A percentile compares a stretch with the other conserved stretches of the same genome.
Conservation (phyloP, 208 protist species). For the Sergeia podlipaevii region DNA sequence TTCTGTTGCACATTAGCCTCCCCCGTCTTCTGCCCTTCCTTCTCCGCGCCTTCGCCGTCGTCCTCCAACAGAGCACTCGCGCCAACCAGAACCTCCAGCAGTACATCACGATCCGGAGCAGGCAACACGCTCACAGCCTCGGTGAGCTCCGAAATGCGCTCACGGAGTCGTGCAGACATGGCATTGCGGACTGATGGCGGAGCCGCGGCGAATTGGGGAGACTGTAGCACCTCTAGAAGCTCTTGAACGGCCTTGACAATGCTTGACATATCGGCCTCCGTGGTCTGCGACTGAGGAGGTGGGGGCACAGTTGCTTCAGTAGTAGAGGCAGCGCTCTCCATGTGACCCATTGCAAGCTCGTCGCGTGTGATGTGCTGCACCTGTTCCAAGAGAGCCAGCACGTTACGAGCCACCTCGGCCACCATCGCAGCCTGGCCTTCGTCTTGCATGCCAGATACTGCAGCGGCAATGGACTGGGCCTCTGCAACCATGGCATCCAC, state of each 20-base stretch:
- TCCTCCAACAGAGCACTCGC: background rate
- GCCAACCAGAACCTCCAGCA: constrained; percentile 14
- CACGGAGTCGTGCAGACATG: background rate
- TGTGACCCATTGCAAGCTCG: background rate
- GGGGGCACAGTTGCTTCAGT: too few relatives aligned
- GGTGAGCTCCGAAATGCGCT: background rate
- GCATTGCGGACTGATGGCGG: constrained; percentile 4
- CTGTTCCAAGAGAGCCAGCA: background rate
- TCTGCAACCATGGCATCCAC: too few relatives aligned
- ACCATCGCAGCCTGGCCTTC: constrained; percentile 1
- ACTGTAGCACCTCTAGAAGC: constrained; percentile 30
- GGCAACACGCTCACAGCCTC: background rate
- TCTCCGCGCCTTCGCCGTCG: background rate
- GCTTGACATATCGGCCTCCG: background rate
- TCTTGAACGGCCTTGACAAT: constrained; percentile 18
- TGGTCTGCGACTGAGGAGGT: background rate
- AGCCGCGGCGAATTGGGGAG: constrained; percentile 17
- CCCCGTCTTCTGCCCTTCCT: background rate
- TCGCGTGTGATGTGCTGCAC: background rate
- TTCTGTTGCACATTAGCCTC: background rate
- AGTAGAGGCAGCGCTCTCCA: too few relatives aligned
- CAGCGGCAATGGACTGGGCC: background rate
- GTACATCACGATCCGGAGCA: background rate
- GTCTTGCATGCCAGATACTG: too few relatives aligned
- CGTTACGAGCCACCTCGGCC: background rate